Base-by-base conservation (phyloP, 1,139 yeast species). In the Protomyces inundatus region DNA sequence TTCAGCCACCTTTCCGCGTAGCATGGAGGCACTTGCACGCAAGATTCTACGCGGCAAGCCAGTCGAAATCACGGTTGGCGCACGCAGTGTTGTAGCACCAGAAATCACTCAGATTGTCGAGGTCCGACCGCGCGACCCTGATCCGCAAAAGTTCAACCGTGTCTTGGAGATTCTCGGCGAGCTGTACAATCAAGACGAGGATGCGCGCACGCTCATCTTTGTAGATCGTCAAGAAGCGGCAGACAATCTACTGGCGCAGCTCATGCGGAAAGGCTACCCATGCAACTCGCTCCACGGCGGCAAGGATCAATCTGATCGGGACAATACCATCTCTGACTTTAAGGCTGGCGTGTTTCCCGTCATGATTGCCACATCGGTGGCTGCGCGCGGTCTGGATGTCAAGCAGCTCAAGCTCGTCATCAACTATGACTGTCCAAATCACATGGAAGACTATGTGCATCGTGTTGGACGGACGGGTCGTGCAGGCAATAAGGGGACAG, bases 391-490 rank as follows among this genome's bases (percentile, higher is more conserved):
- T 0, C 77, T 93, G 39, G 98, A 93, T 75, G 97, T 95, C 10
- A 87, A 89, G 65, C 87, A 86, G 37, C 80, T 93, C 42, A 84
- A 84, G 64, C 75, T 90, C 54, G 98, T 93, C 1, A 79, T 93
- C 7, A 88, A 93, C 69, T 93, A 83, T 72, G 97, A 93, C 73
- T 86, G 97, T 0, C 96, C 97, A 0, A 88, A 82, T 68, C 96
- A 93, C 68, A 82, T 91, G 81, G 98, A 95, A 68, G 98, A 95
- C 73, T 93, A 93, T 72, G 95, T 95, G 5, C 99, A 93, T 75
- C 80, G 98, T 36, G 96, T 91, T 0, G 99, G 99, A 0, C 79
- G 99, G 68, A 95, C 99, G 0, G 99, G 98, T 0, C 80, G 99
- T 67, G 98, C 97, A 0, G 95, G 95, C 0, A 80, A 81, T 52